These are phyloP conservation scores for Kodamaea suecica DNA, from an alignment of 1,139 yeast genomes.

Conservation along the genomic window DNA sequence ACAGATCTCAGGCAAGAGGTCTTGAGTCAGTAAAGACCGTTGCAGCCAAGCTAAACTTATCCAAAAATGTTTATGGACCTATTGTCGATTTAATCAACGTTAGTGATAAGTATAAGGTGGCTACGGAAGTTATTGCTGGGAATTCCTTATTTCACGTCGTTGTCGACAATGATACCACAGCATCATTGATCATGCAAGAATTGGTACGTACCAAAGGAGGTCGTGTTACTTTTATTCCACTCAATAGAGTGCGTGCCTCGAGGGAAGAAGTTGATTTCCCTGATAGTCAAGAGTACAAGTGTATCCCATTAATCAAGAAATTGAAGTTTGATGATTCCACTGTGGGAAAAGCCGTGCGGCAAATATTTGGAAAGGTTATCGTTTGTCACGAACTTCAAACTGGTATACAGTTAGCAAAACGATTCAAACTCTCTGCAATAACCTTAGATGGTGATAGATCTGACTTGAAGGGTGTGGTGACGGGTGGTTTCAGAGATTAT, in stretches of 20 bases:
- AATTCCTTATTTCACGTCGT: constrained; percentile 81
- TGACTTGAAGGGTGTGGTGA: constrained; percentile 75
- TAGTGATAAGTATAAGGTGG: constrained; percentile 77
- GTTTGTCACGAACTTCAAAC: constrained; percentile 68
- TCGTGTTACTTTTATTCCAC: constrained; percentile 86
- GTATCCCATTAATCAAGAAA: constrained; percentile 74
- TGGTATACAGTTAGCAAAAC: constrained; percentile 68
- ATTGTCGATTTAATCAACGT: constrained; percentile 79
- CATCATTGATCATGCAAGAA: constrained; percentile 74
- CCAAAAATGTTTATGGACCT: constrained; percentile 71
- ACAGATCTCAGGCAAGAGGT: constrained; percentile 66
- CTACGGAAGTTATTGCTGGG: constrained; percentile 89
- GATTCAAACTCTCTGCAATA: constrained; percentile 66
- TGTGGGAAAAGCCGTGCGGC: constrained; percentile 64
- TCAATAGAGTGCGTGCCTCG: constrained; percentile 57
- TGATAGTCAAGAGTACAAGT: constrained; percentile 49
- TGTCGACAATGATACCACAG: constrained; percentile 85
- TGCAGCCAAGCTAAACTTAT: constrained; percentile 51
- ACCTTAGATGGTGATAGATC: constrained; percentile 92
- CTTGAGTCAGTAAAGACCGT: constrained; percentile 64
- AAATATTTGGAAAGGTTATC: constrained; percentile 77
- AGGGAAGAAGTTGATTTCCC: constrained; percentile 42
- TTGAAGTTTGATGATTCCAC: constrained; percentile 53
- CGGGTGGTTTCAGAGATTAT: constrained; percentile 85
- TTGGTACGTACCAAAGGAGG: constrained; percentile 70